These are phyloP conservation scores for Arthrinium puccinioides DNA, from an alignment of 2,329 filamentous ascomycete species.

Conservation along the genomic window DNA sequence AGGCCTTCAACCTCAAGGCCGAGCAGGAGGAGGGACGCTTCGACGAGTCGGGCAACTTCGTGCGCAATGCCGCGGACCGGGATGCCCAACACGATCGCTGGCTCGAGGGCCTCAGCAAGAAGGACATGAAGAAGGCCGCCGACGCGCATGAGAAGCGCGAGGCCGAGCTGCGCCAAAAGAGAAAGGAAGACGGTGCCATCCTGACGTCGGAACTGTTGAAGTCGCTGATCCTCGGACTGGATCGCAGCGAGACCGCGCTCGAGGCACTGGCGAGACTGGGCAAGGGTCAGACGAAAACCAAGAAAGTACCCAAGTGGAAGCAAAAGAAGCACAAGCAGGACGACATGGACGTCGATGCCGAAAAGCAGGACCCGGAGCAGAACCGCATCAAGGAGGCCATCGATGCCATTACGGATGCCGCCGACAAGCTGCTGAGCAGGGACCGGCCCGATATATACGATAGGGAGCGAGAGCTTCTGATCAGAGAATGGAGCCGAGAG, in stretches of 20 bases:
- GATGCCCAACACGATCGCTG: slow-evolving; percentile 88
- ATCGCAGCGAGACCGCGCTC: slow-evolving; percentile 76
- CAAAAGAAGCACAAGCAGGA: slow-evolving; percentile 58
- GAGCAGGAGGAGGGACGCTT: slow-evolving; percentile 93
- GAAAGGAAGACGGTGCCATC: slow-evolving; percentile 66
- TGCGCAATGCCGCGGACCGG: slow-evolving; percentile 81
- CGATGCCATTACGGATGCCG: slow-evolving; percentile 77
- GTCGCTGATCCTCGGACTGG: slow-evolving; percentile 64
- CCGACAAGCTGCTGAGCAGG: slow-evolving; percentile 76
- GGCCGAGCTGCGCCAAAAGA: slow-evolving; percentile 63
- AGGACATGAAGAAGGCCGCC: slow-evolving; percentile 82
- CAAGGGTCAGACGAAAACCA: slow-evolving; percentile 53
- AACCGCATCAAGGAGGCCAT: slow-evolving; percentile 64
- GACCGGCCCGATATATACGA: slow-evolving; percentile 92
- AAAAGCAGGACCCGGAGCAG: slow-evolving; percentile 61
- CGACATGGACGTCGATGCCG: slow-evolving; percentile 65
- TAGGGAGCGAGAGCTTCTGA: slow-evolving; percentile 72
- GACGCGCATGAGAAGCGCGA: slow-evolving; percentile 84
- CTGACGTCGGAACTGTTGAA: slow-evolving; percentile 67
- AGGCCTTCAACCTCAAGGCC: slow-evolving; percentile 88
- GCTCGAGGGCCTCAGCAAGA: slow-evolving; percentile 88
- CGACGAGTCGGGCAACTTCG: slow-evolving; percentile 84
- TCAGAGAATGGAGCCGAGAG: slow-evolving; percentile 76
- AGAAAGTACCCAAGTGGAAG: slow-evolving; percentile 59
- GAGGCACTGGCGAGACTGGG: slow-evolving; percentile 81